Percentiles rank a stretch among this genome's conserved stretches.
phyloP scores from a whole-genome alignment of 1,139 yeast species.

The Geotrichum macrosporum region DNA sequence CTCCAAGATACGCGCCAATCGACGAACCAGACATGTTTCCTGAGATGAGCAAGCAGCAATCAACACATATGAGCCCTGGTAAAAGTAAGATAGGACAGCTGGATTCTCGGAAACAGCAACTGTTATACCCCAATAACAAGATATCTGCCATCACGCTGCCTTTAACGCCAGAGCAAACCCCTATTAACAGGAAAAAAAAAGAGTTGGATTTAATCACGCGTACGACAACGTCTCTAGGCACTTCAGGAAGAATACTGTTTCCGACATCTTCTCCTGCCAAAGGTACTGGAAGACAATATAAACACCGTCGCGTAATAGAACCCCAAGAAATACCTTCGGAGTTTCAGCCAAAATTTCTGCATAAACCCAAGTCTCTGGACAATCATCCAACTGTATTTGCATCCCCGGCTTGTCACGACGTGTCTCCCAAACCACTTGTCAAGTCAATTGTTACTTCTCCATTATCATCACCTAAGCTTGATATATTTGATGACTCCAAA shows the following conservation, averaged over 20 bases:
- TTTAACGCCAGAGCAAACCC: constrained; percentile 23
- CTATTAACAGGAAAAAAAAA: constrained; percentile 18
- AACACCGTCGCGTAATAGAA: constrained; percentile 6
- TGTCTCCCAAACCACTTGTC: not conserved
- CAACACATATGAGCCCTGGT: not conserved
- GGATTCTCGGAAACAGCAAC: not conserved
- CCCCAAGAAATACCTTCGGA: not conserved
- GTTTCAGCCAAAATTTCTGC: not conserved
- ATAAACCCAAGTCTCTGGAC: not conserved
- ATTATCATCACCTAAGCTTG: constrained; percentile 14
- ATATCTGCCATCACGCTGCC: constrained; percentile 17
- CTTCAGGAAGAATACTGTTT: constrained; percentile 18
- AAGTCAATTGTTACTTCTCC: constrained; percentile 5
- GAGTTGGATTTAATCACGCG: constrained; percentile 18
- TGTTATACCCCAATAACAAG: not conserved
- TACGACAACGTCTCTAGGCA: not conserved
- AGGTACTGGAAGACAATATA: constrained; percentile 21
- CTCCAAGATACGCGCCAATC: constrained; percentile 39
- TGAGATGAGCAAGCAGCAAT: not conserved
- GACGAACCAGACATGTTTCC: constrained; percentile 34
- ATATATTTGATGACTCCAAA: constrained; percentile 27
- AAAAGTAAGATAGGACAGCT: not conserved
- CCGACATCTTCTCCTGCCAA: constrained; percentile 19
- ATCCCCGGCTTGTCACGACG: not conserved
- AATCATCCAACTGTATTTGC: not conserved